phyloP scores from a whole-genome alignment of 2,329 filamentous ascomycete genomes.

The Claviceps spartinae region DNA sequence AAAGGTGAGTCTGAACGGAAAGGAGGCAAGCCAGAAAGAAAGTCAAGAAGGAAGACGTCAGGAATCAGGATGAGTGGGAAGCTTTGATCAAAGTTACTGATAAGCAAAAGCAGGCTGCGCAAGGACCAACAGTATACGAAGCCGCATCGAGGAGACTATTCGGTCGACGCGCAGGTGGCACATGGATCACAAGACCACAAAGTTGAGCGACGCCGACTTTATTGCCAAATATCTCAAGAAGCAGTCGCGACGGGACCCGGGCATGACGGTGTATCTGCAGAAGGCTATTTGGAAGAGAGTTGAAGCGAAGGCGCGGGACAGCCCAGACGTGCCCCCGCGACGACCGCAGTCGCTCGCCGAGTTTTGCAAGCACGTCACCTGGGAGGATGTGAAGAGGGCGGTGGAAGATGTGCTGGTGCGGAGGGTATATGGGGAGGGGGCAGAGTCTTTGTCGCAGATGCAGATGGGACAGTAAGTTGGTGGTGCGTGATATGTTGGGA shows the following conservation, averaged over 20 bases:
- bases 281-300: conserved; percentile 16
- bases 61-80: neutral
- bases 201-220: conserved; percentile 17
- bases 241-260: conserved; percentile 21
- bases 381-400: conserved; percentile 21
- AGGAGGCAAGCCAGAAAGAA: neutral
- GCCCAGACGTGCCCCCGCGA: neutral
- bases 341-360: conserved; percentile 18
- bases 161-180: conserved; percentile 26
- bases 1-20: neutral
- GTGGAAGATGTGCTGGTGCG: conserved; percentile 18
- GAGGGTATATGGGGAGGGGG: conserved; percentile 11
- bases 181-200: conserved; percentile 22
- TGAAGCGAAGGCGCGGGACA: conserved; percentile 6
- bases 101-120: neutral
- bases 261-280: conserved; percentile 21
- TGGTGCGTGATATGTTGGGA: neutral
- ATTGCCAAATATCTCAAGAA: conserved; percentile 20
- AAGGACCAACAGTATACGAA: conserved; percentile 4
- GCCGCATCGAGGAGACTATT: conserved; percentile 22
- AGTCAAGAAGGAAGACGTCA: neutral
- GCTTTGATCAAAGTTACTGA: neutral
- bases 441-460: neutral
- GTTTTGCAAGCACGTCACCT: conserved; percentile 18
- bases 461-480: neutral